Conservation (phyloP, 169 alveolate species). For the Cryptosporidium baileyi region DNA sequence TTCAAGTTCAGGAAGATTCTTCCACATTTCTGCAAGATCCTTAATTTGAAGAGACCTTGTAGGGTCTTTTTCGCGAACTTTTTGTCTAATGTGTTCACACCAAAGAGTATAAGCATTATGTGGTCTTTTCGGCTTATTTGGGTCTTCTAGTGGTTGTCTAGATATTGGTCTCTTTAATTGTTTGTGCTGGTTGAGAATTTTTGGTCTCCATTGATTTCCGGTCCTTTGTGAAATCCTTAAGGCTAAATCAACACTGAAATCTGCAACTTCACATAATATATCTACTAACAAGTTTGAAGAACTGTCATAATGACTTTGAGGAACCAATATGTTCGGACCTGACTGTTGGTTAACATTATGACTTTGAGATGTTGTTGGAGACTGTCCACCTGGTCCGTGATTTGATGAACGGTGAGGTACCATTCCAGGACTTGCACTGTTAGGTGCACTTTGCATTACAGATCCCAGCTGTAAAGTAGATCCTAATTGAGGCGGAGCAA, state of each 20-base stretch:
- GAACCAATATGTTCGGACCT: conserved; percentile 10
- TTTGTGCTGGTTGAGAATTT: conserved; percentile 9
- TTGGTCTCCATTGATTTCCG: conserved; percentile 62
- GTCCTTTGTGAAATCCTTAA: conserved; percentile 52
- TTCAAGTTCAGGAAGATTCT: conserved; percentile 57
- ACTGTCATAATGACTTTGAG: conserved; percentile 30
- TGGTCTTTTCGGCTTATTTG: conserved; percentile 63
- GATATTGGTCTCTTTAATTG: conserved; percentile 40
- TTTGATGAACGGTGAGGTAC: background rate
- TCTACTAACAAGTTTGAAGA: conserved; percentile 41
- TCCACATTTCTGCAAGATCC: conserved; percentile 69
- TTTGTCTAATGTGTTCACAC: conserved; percentile 67
- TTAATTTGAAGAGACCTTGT: conserved; percentile 60
- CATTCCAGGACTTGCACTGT: conserved; percentile 26
- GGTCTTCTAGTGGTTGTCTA: conserved; percentile 59
- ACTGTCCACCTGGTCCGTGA: conserved; percentile 46
- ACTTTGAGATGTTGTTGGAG: conserved; percentile 33
- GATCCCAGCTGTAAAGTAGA: conserved; percentile 34
- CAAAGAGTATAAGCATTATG: conserved; percentile 68
- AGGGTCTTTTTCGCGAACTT: conserved; percentile 64
- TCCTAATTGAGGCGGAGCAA: conserved; percentile 49
- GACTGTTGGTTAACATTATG: conserved; percentile 12
- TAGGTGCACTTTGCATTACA: conserved; percentile 16
- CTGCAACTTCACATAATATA: conserved; percentile 51
- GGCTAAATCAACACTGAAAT: conserved; percentile 55